Percentiles rank a stretch among this genome's conserved stretches.
Evolutionary conservation across 148 eudicot genomes (phyloP).

Genomic region (Dysphania ambrosioides): DNA sequence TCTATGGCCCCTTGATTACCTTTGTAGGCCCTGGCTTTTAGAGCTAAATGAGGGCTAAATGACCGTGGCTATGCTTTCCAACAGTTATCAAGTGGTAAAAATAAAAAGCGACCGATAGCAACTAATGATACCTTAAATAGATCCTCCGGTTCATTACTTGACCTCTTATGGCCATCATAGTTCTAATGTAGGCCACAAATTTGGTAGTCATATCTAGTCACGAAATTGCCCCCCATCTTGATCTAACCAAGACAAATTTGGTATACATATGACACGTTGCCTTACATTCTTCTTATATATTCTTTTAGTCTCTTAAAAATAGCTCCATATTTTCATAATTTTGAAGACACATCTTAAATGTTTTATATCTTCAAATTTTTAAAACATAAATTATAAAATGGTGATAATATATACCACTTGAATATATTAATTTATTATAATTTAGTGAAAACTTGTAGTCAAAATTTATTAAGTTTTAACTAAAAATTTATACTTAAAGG

Average conservation of each 20-base stretch:
- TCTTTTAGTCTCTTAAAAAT: too few species aligned
- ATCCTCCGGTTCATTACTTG: neutral
- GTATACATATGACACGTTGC: neutral
- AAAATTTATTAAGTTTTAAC: too few species aligned
- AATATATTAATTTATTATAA: too few species aligned
- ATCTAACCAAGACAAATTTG: neutral
- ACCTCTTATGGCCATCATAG: neutral
- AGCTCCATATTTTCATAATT: too few species aligned
- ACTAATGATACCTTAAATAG: slow-evolving; percentile 14
- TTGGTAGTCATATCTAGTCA: neutral
- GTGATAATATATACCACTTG: too few species aligned
- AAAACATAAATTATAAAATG: too few species aligned
- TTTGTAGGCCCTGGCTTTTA: neutral
- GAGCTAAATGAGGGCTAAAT: slow-evolving; percentile 9
- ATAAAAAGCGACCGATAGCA: slow-evolving; percentile 11
- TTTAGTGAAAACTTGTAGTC: too few species aligned
- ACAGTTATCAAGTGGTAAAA: slow-evolving; percentile 12
- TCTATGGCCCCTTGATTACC: neutral
- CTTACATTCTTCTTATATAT: too few species aligned
- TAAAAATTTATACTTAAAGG: too few species aligned
- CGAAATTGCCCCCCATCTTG: neutral
- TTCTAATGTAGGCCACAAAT: neutral
- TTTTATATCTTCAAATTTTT: too few species aligned
- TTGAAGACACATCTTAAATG: too few species aligned
- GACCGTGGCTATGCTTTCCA: slow-evolving; percentile 12